Evolutionary conservation across 2,329 filamentous ascomycete species (phyloP).

Genomic region (Helotiales sp.): DNA sequence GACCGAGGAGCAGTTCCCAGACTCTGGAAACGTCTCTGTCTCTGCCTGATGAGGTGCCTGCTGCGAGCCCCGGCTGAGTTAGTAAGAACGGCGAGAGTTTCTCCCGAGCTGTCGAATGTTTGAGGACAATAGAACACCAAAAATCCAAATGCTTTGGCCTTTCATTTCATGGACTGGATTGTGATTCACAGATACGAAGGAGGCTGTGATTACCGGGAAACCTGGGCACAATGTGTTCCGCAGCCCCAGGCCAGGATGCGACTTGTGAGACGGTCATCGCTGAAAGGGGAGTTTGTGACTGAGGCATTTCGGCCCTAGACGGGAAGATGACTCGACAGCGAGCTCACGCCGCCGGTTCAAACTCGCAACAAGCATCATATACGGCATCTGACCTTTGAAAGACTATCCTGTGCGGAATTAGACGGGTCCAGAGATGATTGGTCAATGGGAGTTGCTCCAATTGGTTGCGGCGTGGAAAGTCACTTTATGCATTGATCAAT

Average conservation of each 20-base stretch:
- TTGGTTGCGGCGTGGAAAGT: neutral
- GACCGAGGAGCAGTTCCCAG: neutral
- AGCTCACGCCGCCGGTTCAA: slow-evolving; percentile 2
- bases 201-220: slow-evolving; percentile 5
- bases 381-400: slow-evolving; percentile 11
- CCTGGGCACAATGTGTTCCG: neutral
- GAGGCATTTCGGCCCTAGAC: slow-evolving; percentile 18
- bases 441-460: neutral
- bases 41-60: slow-evolving; percentile 3
- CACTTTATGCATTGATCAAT: neutral
- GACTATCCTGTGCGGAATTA: neutral
- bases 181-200: slow-evolving; percentile 10
- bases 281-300: neutral
- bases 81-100: slow-evolving; percentile 14
- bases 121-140: neutral
- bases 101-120: slow-evolving; percentile 4
- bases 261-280: neutral
- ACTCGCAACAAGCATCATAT: neutral
- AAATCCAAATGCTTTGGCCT: neutral
- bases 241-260: neutral
- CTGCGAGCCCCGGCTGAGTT: neutral
- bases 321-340: slow-evolving; percentile 1
- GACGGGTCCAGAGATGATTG: neutral
- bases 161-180: neutral
- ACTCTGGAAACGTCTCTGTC: neutral